Base-by-base conservation (phyloP, 2,329 filamentous ascomycete species). In the Penicillium sp. region DNA sequence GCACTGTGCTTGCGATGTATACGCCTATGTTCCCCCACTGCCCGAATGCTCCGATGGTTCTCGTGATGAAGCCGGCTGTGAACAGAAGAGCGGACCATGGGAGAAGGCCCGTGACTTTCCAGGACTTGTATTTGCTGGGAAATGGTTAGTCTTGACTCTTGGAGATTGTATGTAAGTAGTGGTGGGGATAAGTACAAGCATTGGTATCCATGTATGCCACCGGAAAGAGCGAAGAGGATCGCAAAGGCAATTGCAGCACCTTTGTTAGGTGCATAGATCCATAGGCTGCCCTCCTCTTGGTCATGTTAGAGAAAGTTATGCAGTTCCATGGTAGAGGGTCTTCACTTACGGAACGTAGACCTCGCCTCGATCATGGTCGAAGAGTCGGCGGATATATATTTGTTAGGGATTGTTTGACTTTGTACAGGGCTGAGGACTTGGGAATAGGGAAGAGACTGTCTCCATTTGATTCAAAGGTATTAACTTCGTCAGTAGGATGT, bases 11-110 rank as follows among this genome's bases (percentile, higher is more conserved):
- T 2, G 71, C 59, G 25, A 74, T 72, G 49, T 63, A 74, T 8
- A 74, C 44, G 1, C 46, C 46, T 10, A 73, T 42, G 33, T 72
- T 64, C 36, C 61, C 63, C 61, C 66, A 70, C 34, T 68, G 56
- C 9, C 64, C 69, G 38, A 65, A 69, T 22, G 69, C 67, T 18
- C 63, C 69, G 33, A 72, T 54, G 16, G 67, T 61, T 11, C 72
- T 67, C 36, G 65, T 57, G 29, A 65, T 56, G 34, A 72, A 73
- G 12, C 72, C 72, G 18, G 56, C 63, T 1, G 66, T 65, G 47
- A 74, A 74, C 13, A 74, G 60, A 2, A 68, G 39, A 1, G 69
- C 69, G 7, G 70, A 68, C 71, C 71, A 74, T 11, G 72, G 71
- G 8, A 74, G 56, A 16, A 73, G 49, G 22, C 70, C 68, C 1